Base-by-base conservation (phyloP, 805 yeast species). In the Metschnikowia cubensis region DNA sequence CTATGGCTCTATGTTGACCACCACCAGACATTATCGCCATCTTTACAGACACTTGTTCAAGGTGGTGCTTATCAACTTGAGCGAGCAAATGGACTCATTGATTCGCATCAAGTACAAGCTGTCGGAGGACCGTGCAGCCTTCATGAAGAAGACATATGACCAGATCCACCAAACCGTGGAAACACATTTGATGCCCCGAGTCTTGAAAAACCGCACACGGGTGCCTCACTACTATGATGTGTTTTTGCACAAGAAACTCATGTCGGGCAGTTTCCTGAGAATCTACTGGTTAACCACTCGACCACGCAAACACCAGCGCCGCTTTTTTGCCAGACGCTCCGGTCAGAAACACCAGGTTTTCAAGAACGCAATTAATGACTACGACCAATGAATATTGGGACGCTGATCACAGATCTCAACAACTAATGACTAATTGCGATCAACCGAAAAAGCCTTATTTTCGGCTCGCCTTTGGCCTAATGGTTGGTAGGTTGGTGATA, bases 51-150 rank as follows among this genome's bases (percentile, higher is more conserved):
- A 73, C 49, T 55, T 73, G 32, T 65, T 62, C 58, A 71, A 71
- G 53, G 50, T 73, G 29, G 64, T 72, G 45, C 50, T 70, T 52
- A 63, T 69, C 41, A 73, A 73, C 56, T 53, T 71, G 49, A 69
- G 63, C 22, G 74, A 70, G 35, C 73, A 68, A 51, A 60, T 71
- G 21, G 75, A 72, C 34, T 66, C 67, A 1, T 62, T 73, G 43
- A 60, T 62, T 43, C 53, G 70, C 18, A 61, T 71, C 55, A 73
- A 71, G 53, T 70, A 73, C 55, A 56, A 59, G 39, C 64, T 66
- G 56, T 62, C 69, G 34, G 51, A 54, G 31, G 63, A 63, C 10
- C 59, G 64, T 53, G 56, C 58, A 18, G 51, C 53, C 17, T 73
- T 72, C 50, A 61, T 68, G 57, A 59, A 60, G 42, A 58, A 53